Base-by-base conservation (phyloP, 306 rosid species). In the Alnus glutinosa region DNA sequence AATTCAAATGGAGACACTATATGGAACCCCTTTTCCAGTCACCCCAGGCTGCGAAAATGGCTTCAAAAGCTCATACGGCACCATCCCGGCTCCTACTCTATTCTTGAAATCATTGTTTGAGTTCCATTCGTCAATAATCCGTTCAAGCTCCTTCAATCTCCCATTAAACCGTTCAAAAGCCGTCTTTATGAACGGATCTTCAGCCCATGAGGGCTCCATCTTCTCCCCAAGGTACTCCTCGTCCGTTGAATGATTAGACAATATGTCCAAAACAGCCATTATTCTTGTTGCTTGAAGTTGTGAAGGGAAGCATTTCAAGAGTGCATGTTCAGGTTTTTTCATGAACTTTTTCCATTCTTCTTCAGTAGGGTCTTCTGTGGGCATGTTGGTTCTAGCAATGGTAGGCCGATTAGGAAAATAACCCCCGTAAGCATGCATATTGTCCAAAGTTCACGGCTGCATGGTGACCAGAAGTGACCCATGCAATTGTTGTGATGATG, bases 361-460 rank as follows among this genome's bases (percentile, higher is more conserved):
- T 3, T 71, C 68, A 13, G 88, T 14, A 16, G 87, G 85, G 71
- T 93, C 90, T 77, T 90, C 97, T 0, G 81, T 7, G 34, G 97
- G 96, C 84, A 91, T 76, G 51, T 84, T 87, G 2, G 83, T 91
- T 37, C 98, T 81, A 3, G 96, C 86, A 61, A 91, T 87, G 5
- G 95, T 88, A 0, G 98, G 96, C 13, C 96, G 73, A 50, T 83
- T 91, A 2, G 98, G 98, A 70, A 91, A 93, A 59, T 91, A 93
- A 9, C 94, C 96, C 0, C 84, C 93, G 32, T 83, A 91, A 46
- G n/a, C n/a, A n/a, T n/a, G 66, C 39, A 23, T 93, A 89, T 54
- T 93, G 98, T 0, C 96, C 94, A 52, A 93, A 93, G 89, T 93
- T 93, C 2, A 85, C 98, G 3, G 96, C 91, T 8, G 96, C 96